Percentiles rank a stretch among this genome's conserved stretches.
Conservation (phyloP, 202 grass and related monocot genomes). For the Saccharum hybrid region DNA sequence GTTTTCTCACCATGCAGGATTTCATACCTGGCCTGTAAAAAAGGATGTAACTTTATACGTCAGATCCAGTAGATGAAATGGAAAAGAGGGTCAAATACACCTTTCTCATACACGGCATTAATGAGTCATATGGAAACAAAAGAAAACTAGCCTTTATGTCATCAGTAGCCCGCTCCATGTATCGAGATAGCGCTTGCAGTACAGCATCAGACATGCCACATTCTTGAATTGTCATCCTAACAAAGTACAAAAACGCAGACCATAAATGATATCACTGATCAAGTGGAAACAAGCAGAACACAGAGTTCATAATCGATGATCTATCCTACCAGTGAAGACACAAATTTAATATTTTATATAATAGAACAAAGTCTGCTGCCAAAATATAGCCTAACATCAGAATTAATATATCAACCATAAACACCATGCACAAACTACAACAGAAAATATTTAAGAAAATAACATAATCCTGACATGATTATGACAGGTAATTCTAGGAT, state of each 20-base stretch:
- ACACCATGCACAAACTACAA: neutral
- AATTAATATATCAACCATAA: slow-evolving; percentile 2
- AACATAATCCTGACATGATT: neutral
- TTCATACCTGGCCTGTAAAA: slow-evolving; percentile 87
- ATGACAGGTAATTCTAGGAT: neutral
- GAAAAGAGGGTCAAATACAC: slow-evolving; percentile 44
- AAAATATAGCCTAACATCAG: neutral
- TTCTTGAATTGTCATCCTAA: slow-evolving; percentile 84
- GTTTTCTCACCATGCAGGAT: slow-evolving; percentile 58
- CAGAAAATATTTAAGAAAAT: neutral
- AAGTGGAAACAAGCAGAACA: neutral
- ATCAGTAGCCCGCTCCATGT: slow-evolving; percentile 63
- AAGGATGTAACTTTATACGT: slow-evolving; percentile 37
- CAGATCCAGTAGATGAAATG: slow-evolving; percentile 39
- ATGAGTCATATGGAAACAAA: slow-evolving; percentile 25
- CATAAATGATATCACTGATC: slow-evolving; percentile 35
- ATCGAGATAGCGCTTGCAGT: slow-evolving; percentile 65
- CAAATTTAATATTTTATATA: neutral
- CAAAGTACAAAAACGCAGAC: slow-evolving; percentile 35
- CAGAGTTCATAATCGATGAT: slow-evolving; percentile 29
- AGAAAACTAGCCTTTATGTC: slow-evolving; percentile 79
- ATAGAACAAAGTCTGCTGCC: slow-evolving; percentile 27
- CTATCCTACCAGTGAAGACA: neutral
- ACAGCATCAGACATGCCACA: slow-evolving; percentile 75
- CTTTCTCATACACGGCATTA: slow-evolving; percentile 14